Evolutionary conservation across 73 alveolate species (phyloP), one percentile per base, ranked within the genome.

Genomic region (Paramecium tetraurelia): DNA sequence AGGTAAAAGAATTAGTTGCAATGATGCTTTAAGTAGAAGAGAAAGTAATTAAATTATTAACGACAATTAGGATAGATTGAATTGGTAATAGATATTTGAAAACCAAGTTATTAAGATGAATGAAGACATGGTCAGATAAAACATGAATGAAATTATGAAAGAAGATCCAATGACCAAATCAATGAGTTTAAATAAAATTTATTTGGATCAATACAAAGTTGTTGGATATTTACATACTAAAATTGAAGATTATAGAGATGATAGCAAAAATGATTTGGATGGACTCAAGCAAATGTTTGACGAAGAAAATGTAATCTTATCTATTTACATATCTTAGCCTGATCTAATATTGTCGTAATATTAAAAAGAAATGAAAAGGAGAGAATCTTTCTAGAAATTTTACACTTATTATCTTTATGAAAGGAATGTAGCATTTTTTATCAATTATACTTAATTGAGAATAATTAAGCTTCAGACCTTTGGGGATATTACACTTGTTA

Each of bases 11-110:
- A 70, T 89, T 89, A 29, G 85, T 89, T 18, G 87, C 85, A 21
- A 83, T 58, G 50, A 89, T 89, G 94, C 83, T 89, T 21, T 14
- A 72, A 44, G 68, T 89, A 3, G 87, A 89, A 21, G 94, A 89
- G 76, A 59, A 89, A 71, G 93, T 75, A 75, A 14, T 10, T 41
- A 12, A 3, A 38, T 35, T 35, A 31, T 0, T 5, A 75, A 53
- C 1, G 4, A 53, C 3, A 16, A 12, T 75, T 41, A 75, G 87
- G 90, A 89, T 44, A 69, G 94, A 89, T 44, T 89, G 71, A 89
- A 85, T 71, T 89, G 94, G 94, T 24, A 69, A 71, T 58, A 89
- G 29, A 89, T 89, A 36, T 89, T 89, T 83, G 87, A 89, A 46
- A 88, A 89, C 72, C 36, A 77, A 48, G 83, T 89, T n/a, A 89